These are phyloP conservation scores for Pistacia integerrima DNA, from an alignment of 345 rosid genomes.

Conservation along the genomic window DNA sequence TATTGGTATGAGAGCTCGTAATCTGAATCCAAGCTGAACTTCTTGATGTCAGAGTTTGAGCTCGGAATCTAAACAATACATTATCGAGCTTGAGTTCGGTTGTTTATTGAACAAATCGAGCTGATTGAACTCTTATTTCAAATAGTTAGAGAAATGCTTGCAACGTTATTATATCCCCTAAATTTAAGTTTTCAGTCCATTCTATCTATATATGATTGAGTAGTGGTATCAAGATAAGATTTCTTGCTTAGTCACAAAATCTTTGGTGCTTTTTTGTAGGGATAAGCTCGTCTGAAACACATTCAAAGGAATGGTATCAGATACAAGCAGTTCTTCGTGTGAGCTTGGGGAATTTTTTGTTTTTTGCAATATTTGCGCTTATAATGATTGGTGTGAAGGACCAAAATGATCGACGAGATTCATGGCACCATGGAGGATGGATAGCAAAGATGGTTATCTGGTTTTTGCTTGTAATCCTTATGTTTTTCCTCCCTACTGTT, in stretches of 20 bases:
- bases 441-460: slow-evolving; percentile 80
- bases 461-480: slow-evolving; percentile 77
- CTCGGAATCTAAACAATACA: too few relatives aligned
- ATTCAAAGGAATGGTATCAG: slow-evolving; percentile 81
- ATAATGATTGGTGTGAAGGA: slow-evolving; percentile 95
- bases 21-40: too few relatives aligned
- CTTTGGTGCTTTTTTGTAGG: slow-evolving; percentile 43
- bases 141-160: too few relatives aligned
- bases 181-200: not conserved
- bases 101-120: not conserved
- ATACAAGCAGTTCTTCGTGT: slow-evolving; percentile 94
- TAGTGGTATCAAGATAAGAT: not conserved
- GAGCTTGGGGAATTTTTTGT: slow-evolving; percentile 85
- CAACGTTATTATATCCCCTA: not conserved
- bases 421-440: slow-evolving; percentile 99
- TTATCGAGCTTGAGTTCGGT: too few relatives aligned
- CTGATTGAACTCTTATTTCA: too few relatives aligned
- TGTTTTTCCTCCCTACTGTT: slow-evolving; percentile 85
- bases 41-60: too few relatives aligned
- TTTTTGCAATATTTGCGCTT: slow-evolving; percentile 67
- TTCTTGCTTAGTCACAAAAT: not conserved
- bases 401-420: slow-evolving; percentile 88
- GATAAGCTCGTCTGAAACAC: slow-evolving; percentile 70
- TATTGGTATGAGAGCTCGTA: too few relatives aligned
- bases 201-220: not conserved